These are phyloP conservation scores for Pestalotiopsis fici DNA, from an alignment of 2,329 filamentous ascomycete species.

Conservation along the genomic window DNA sequence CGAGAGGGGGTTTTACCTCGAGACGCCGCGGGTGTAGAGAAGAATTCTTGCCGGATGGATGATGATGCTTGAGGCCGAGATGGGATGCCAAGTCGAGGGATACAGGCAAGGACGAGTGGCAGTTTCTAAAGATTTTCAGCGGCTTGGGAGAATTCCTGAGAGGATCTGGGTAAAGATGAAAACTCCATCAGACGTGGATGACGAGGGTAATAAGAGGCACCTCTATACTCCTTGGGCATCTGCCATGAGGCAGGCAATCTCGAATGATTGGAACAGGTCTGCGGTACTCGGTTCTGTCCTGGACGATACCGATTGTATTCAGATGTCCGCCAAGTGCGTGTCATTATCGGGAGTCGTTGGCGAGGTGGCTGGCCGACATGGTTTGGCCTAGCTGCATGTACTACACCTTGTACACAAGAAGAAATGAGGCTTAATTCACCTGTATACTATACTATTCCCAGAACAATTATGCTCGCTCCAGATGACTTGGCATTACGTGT, in stretches of 20 bases:
- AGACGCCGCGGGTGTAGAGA: conserved; percentile 47
- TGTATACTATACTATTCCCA: background rate
- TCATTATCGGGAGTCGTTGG: background rate
- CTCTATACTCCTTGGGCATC: background rate
- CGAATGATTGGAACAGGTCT: no score
- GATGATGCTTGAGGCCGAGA: no score
- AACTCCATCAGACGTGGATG: background rate
- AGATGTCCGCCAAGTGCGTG: background rate
- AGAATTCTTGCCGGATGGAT: no score
- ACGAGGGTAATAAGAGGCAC: background rate
- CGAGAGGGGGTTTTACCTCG: conserved; percentile 78
- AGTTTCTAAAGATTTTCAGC: no score
- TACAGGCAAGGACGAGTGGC: no score
- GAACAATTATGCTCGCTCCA: background rate
- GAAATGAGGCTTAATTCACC: background rate
- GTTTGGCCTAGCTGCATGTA: background rate
- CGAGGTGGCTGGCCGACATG: background rate
- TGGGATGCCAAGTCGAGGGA: no score
- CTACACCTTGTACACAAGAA: background rate
- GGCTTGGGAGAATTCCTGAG: no score
- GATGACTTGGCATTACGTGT: no score
- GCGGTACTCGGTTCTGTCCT: no score
- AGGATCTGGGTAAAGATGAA: background rate
- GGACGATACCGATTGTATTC: no score
- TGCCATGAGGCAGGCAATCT: background rate